Conservation (phyloP, 208 protist species). For the Herpetomonas samuelpessoai region DNA sequence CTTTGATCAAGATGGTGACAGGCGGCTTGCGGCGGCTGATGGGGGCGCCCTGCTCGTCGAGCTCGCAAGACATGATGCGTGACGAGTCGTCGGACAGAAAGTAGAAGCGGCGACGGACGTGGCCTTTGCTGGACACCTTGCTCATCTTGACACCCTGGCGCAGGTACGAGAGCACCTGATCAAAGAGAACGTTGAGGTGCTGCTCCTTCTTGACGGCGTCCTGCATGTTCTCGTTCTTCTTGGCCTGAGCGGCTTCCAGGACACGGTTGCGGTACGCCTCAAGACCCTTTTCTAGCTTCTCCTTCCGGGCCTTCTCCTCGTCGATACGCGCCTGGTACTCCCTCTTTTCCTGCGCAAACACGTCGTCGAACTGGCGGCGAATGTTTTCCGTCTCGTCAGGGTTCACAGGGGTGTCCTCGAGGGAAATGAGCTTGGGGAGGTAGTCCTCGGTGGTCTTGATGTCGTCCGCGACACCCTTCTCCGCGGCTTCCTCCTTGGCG, state of each 20-base stretch:
- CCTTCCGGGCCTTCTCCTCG: conserved; percentile 83
- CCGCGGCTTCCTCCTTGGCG: conserved; percentile 66
- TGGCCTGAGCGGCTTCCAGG: conserved; percentile 66
- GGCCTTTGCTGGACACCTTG: conserved; percentile 83
- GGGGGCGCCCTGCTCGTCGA: conserved; percentile 70
- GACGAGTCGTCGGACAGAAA: conserved; percentile 89
- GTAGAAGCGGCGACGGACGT: conserved; percentile 77
- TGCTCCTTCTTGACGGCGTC: conserved; percentile 82
- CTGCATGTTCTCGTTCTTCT: conserved; percentile 84
- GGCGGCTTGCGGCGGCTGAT: conserved; percentile 85
- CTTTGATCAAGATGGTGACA: conserved; percentile 79
- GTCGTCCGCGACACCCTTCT: conserved; percentile 73
- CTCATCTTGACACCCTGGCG: conserved; percentile 81
- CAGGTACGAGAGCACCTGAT: conserved; percentile 88
- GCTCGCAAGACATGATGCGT: conserved; percentile 86
- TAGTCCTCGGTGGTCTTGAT: conserved; percentile 87
- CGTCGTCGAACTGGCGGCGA: conserved; percentile 85
- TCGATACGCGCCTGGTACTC: conserved; percentile 74
- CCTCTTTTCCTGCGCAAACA: conserved; percentile 82
- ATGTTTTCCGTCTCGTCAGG: conserved; percentile 83
- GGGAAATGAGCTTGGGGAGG: conserved; percentile 85
- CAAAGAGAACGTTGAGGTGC: conserved; percentile 74
- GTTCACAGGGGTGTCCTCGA: conserved; percentile 83
- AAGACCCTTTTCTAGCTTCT: conserved; percentile 85
- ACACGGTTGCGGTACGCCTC: conserved; percentile 81